phyloP scores from a whole-genome alignment of 179 eudicot species.

The Nepenthes alata region DNA sequence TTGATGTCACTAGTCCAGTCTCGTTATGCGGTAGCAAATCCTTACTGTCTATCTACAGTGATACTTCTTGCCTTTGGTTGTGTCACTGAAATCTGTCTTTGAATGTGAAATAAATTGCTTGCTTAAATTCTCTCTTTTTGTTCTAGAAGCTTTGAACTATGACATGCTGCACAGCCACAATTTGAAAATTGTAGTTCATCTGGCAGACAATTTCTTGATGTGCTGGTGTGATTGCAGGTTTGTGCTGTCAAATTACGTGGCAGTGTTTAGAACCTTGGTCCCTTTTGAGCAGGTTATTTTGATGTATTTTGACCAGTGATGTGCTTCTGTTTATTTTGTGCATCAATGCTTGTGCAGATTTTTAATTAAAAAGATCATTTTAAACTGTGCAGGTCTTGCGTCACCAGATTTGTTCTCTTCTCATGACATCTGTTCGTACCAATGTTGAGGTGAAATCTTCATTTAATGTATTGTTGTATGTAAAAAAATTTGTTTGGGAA shows the following conservation, averaged over 20 bases:
- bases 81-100: too few species aligned
- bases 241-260: slow-evolving; percentile 70
- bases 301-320: slow-evolving; percentile 1
- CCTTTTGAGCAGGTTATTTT: slow-evolving; percentile 72
- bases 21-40: too few species aligned
- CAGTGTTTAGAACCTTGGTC: slow-evolving; percentile 65
- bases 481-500: too few species aligned
- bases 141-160: too few species aligned
- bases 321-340: not conserved
- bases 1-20: too few species aligned
- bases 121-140: too few species aligned
- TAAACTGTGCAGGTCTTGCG: slow-evolving; percentile 68
- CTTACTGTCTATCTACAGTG: too few species aligned
- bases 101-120: too few species aligned
- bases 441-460: slow-evolving; percentile 68
- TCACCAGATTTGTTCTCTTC: slow-evolving; percentile 90
- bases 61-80: too few species aligned
- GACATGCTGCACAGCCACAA: too few species aligned
- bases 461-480: not conserved
- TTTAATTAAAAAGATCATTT: slow-evolving; percentile 15
- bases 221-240: slow-evolving; percentile 55
- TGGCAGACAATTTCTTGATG: too few species aligned
- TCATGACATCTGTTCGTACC: slow-evolving; percentile 96
- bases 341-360: slow-evolving; percentile 3
- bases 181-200: too few species aligned